Percentiles rank a stretch among this genome's conserved stretches.
Evolutionary conservation across 1,284 basidiomycete genomes (phyloP).

Genomic region (Apiotrichum montevideense): DNA sequence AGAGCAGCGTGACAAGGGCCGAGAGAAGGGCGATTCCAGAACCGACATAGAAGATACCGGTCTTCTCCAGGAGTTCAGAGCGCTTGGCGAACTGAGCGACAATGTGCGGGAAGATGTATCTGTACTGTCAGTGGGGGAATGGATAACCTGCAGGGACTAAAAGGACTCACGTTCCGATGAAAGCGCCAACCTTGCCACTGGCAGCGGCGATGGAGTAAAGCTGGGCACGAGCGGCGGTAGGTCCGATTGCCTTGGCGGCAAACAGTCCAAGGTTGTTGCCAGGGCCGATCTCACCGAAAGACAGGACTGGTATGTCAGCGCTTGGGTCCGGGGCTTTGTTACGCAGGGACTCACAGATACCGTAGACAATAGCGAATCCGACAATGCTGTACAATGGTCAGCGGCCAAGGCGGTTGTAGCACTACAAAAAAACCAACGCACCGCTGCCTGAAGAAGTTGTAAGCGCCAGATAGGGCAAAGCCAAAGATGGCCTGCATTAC

Average conservation of each 20-base stretch:
- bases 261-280: slow-evolving; percentile 75
- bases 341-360: slow-evolving; percentile 50
- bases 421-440: too few species aligned
- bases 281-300: slow-evolving; percentile 65
- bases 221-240: slow-evolving; percentile 78
- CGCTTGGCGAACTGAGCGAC: slow-evolving; percentile 2
- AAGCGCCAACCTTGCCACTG: slow-evolving; percentile 72
- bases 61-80: slow-evolving; percentile 26
- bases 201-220: slow-evolving; percentile 82
- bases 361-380: slow-evolving; percentile 82
- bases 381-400: slow-evolving; percentile 48
- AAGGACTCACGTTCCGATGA: slow-evolving; percentile 57
- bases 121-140: background rate
- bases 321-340: background rate
- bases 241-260: slow-evolving; percentile 66
- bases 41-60: slow-evolving; percentile 41
- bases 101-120: slow-evolving; percentile 62
- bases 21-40: slow-evolving; percentile 68
- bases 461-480: slow-evolving; percentile 79
- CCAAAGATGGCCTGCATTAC: slow-evolving; percentile 68
- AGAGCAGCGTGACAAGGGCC: slow-evolving; percentile 66
- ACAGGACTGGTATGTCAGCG: slow-evolving; percentile 56
- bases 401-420: too few species aligned
- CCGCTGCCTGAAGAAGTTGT: slow-evolving; percentile 46
- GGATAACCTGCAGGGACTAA: too few species aligned